These are phyloP conservation scores for Verbascum thapsus DNA, from an alignment of 257 asterid genomes.

Conservation along the genomic window DNA sequence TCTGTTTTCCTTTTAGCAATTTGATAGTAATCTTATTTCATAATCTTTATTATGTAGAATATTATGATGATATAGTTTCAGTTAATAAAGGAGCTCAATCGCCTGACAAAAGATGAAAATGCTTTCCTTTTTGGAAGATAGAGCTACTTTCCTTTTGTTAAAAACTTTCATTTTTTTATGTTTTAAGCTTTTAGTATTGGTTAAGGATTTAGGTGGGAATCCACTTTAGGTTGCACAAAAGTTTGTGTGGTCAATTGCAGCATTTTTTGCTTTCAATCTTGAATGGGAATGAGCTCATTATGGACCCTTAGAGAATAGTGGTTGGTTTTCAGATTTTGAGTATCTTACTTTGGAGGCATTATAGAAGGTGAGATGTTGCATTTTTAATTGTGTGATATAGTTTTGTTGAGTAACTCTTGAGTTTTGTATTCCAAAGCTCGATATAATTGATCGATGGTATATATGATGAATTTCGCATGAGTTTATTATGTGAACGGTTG, in stretches of 20 bases:
- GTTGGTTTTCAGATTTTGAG: slow-evolving; percentile 22
- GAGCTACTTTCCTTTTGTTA: slow-evolving; percentile 26
- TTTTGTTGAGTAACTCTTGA: not conserved
- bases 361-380: slow-evolving; percentile 5
- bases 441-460: no score
- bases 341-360: slow-evolving; percentile 28
- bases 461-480: not conserved
- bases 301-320: slow-evolving; percentile 16
- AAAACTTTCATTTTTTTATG: slow-evolving; percentile 22
- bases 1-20: not conserved
- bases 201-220: slow-evolving; percentile 12
- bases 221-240: slow-evolving; percentile 30
- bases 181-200: slow-evolving; percentile 28
- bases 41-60: slow-evolving; percentile 3
- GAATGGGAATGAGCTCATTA: slow-evolving; percentile 24
- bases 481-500: not conserved
- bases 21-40: slow-evolving; percentile 5
- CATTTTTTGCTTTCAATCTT: slow-evolving; percentile 20
- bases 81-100: slow-evolving; percentile 18
- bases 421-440: no score
- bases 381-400: not conserved
- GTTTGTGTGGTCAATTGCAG: slow-evolving; percentile 21
- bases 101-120: slow-evolving; percentile 26
- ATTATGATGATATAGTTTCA: slow-evolving; percentile 26
- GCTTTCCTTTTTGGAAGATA: slow-evolving; percentile 25